Percentiles rank a stretch among this genome's conserved stretches.
phyloP scores from a whole-genome alignment of 176 grass and related monocot species.

The Ananas comosus region DNA sequence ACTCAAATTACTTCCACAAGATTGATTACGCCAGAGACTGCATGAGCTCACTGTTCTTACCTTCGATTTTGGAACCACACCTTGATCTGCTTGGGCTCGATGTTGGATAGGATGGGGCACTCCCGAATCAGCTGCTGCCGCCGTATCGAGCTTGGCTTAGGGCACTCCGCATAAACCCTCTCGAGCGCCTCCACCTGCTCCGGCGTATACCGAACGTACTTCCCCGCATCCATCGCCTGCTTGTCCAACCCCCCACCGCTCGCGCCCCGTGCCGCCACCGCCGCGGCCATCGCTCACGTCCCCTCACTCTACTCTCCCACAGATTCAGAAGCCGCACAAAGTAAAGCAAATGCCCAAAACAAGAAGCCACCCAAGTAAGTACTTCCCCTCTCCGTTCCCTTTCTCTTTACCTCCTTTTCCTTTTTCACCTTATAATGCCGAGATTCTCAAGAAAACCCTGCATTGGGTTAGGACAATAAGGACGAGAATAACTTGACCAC shows the following conservation, averaged over 20 bases:
- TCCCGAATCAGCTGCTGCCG: slow-evolving; percentile 93
- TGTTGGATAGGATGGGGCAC: slow-evolving; percentile 76
- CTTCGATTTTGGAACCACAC: slow-evolving; percentile 99
- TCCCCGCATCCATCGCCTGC: slow-evolving; percentile 57
- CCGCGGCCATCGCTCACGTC: slow-evolving; percentile 46
- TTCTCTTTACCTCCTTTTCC: slow-evolving; percentile 25
- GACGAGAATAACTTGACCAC: slow-evolving; percentile 17
- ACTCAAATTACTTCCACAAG: not conserved
- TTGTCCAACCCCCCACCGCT: slow-evolving; percentile 53
- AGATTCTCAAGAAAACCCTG: slow-evolving; percentile 24
- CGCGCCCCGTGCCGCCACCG: slow-evolving; percentile 54
- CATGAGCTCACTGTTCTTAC: slow-evolving; percentile 22
- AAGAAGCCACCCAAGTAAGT: slow-evolving; percentile 3
- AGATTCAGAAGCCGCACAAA: slow-evolving; percentile 1
- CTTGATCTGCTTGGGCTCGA: slow-evolving; percentile 97
- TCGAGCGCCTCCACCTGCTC: slow-evolving; percentile 98
- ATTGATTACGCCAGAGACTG: not conserved
- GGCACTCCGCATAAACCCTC: slow-evolving; percentile 85
- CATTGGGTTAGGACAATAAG: slow-evolving; percentile 26
- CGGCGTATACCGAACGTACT: slow-evolving; percentile 96
- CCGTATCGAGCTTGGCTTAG: slow-evolving; percentile 82
- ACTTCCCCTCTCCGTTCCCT: slow-evolving; percentile 11
- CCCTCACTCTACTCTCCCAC: slow-evolving; percentile 2
- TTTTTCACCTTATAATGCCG: slow-evolving; percentile 12
- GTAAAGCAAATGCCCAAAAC: slow-evolving; percentile 5